Base-by-base conservation (phyloP, 768 basidiomycete species). In the Phylloporus sp. region DNA sequence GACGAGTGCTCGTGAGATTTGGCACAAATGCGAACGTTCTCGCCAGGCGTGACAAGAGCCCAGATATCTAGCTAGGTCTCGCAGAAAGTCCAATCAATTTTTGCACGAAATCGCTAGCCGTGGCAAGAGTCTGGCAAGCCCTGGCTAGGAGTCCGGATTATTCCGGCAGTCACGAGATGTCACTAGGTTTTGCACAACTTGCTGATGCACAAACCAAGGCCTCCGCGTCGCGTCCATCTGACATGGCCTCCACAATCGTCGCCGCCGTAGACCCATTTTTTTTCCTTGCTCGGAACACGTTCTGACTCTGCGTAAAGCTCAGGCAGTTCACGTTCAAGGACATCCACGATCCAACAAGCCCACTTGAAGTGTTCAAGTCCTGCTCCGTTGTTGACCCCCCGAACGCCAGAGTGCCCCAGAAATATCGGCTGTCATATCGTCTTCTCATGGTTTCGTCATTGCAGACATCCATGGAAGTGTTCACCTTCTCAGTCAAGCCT, bases 311-410 rank as follows among this genome's bases (percentile, higher is more conserved):
- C 22, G 0, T 44, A 6, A 45, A 94, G 89, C 90, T 86, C 81
- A 78, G 86, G 40, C 88, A 92, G 60, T 95, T 95, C 70, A 74
- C 82, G 4, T 96, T 96, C 52, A 90, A 82, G 63, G 90, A 91
- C 57, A 71, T 75, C 3, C 81, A 93, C 57, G 87, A 95, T 61
- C 71, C 89, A 13, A 76, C 79, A 3, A 80, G 77, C 47, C 67
- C 82, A 1, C 91, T 91, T 0, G 84, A 89, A 44, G 75, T 91
- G 20, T 81, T 95, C 76, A 84, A 84, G 27, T 40, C 26, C 9
- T 42, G 38, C 28, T 7, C 32, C 14, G 23, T 4, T 18, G 26
- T 20, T 57, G 42, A 57, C n/a, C 38, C 3, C 41, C 5, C 20
- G 43, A 36, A 36, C 22, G 39, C 27, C 48, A 86, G 77, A 74